Evolutionary conservation across 2,329 filamentous ascomycete species (phyloP).

Genomic region (Pseudogymnoascus sp.): DNA sequence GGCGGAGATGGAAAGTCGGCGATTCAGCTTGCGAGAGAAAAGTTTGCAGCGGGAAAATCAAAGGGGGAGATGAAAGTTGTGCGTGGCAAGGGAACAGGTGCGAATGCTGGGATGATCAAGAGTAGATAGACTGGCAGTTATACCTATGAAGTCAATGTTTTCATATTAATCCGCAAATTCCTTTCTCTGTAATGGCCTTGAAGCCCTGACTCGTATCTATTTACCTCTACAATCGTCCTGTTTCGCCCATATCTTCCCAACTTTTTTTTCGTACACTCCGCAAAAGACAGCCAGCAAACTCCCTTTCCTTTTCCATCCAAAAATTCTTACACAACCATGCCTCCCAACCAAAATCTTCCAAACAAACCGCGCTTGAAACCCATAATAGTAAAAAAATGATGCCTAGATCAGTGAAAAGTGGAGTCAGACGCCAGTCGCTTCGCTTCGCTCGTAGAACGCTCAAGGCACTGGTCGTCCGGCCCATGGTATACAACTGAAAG

Average conservation of each 20-base stretch:
- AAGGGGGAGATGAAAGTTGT: conserved; percentile 10
- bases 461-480: background rate
- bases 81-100: conserved; percentile 1
- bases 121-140: background rate
- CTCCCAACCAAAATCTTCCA: background rate
- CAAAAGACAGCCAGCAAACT: background rate
- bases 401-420: background rate
- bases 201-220: background rate
- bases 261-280: background rate
- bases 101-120: conserved; percentile 3
- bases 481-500: conserved; percentile 1
- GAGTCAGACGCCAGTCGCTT: background rate
- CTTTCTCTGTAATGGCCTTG: background rate
- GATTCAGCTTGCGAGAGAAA: conserved; percentile 26
- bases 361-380: background rate
- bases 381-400: background rate
- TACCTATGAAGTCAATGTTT: conserved; percentile 1
- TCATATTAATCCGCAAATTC: background rate
- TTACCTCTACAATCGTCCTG: background rate
- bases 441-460: background rate
- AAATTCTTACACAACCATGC: background rate
- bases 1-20: conserved; percentile 19
- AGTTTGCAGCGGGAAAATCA: conserved; percentile 23
- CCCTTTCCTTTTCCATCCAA: background rate
- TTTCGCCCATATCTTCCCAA: background rate